These are phyloP conservation scores for Mimosa pudica DNA, from an alignment of 306 rosid species.

Conservation along the genomic window DNA sequence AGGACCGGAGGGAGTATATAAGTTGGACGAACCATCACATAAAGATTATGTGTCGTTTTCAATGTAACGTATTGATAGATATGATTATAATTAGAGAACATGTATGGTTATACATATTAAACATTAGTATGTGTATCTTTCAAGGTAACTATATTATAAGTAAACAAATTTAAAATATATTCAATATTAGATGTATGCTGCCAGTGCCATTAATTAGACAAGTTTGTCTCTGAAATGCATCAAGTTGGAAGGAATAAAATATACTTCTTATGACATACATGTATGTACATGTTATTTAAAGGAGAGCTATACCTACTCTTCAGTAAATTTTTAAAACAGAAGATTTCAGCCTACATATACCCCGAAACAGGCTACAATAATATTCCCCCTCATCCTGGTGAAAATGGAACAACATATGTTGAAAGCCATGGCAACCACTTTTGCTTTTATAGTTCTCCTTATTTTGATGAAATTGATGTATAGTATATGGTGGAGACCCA, in stretches of 20 bases:
- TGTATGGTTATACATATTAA: not conserved
- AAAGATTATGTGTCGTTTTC: not conserved
- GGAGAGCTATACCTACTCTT: not conserved
- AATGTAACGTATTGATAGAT: not conserved
- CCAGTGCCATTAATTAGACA: not conserved
- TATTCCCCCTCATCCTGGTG: not conserved
- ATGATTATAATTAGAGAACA: not conserved
- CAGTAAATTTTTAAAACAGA: not conserved
- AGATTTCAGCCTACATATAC: not conserved
- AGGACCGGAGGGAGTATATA: not conserved
- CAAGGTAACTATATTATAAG: no score
- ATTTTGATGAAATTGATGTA: not conserved
- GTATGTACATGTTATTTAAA: not conserved
- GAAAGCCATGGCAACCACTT: not conserved
- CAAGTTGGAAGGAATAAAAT: not conserved
- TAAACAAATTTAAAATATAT: not conserved
- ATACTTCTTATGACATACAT: not conserved
- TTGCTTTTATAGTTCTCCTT: not conserved
- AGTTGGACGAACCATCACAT: not conserved
- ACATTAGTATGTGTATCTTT: not conserved
- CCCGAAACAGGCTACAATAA: not conserved
- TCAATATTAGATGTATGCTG: not conserved
- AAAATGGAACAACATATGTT: not conserved
- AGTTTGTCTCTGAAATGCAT: not conserved
- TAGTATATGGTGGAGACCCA: not conserved